phyloP scores from a whole-genome alignment of 345 rosid species.

The Gossypium australe region DNA sequence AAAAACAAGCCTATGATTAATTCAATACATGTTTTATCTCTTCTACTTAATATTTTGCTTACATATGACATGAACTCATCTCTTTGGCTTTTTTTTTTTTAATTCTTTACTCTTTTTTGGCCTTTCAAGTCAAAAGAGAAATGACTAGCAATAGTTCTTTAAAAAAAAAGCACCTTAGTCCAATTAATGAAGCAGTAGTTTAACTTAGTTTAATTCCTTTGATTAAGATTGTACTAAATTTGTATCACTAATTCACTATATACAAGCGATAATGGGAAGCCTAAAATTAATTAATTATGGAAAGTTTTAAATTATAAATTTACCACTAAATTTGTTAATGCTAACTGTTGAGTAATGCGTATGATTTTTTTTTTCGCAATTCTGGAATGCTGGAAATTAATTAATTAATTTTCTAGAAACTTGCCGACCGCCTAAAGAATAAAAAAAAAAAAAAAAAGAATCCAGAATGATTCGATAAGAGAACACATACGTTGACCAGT shows the following conservation, averaged over 20 bases:
- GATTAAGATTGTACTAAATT: no score
- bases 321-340: no score
- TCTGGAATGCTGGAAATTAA: background rate
- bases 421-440: background rate
- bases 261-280: no score
- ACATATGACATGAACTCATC: background rate
- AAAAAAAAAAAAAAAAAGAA: background rate
- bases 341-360: no score
- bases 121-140: background rate
- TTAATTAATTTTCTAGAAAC: background rate
- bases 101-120: background rate
- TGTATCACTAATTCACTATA: no score
- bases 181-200: no score
- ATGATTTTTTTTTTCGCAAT: no score
- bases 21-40: no score
- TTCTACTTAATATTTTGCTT: background rate
- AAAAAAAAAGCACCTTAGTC: no score
- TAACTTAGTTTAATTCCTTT: no score
- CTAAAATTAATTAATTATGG: no score
- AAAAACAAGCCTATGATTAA: background rate
- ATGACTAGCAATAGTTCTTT: conserved; percentile 4
- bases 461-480: background rate
- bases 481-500: conserved; percentile 8
- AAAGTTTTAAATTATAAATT: no score
- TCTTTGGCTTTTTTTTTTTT: background rate